phyloP scores from a whole-genome alignment of 306 rosid genomes.

The Trifolium fragiferum region DNA sequence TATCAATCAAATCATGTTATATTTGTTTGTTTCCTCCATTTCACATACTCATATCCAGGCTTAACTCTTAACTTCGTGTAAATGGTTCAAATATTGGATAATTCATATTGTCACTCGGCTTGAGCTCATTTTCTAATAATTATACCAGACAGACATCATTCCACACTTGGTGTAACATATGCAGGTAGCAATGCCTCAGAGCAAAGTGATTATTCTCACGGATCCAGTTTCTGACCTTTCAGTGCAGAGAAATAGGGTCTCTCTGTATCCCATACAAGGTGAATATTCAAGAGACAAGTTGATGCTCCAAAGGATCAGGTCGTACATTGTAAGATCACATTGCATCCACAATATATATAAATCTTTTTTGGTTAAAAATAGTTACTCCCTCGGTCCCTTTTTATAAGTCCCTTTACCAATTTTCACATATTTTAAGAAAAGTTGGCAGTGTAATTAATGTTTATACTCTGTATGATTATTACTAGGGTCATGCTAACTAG shows the following conservation, averaged over 20 bases:
- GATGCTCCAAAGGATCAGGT: conserved; percentile 99
- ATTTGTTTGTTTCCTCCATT: conserved; percentile 6
- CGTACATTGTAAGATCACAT: conserved; percentile 91
- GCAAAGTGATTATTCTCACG: conserved; percentile 70
- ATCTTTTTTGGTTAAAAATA: conserved; percentile 33
- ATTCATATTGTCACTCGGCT: conserved; percentile 24
- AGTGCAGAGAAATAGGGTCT: conserved; percentile 65
- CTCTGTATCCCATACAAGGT: conserved; percentile 75
- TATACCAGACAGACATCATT: conserved; percentile 7
- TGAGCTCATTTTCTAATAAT: background rate
- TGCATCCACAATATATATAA: conserved; percentile 48
- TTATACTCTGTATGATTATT: too few species aligned
- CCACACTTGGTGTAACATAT: conserved; percentile 36
- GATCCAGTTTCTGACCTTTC: conserved; percentile 82
- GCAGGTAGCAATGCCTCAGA: conserved; percentile 83
- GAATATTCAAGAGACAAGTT: conserved; percentile 91
- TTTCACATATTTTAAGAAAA: too few species aligned
- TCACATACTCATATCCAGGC: conserved; percentile 6
- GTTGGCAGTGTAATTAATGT: too few species aligned
- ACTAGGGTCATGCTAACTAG: too few species aligned
- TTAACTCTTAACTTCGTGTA: background rate
- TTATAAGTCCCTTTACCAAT: too few species aligned
- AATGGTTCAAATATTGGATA: conserved; percentile 13
- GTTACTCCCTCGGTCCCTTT: too few species aligned
- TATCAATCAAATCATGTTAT: conserved; percentile 7